Base-by-base conservation (phyloP, 805 yeast species). In the Starmerella sirachaensis region DNA sequence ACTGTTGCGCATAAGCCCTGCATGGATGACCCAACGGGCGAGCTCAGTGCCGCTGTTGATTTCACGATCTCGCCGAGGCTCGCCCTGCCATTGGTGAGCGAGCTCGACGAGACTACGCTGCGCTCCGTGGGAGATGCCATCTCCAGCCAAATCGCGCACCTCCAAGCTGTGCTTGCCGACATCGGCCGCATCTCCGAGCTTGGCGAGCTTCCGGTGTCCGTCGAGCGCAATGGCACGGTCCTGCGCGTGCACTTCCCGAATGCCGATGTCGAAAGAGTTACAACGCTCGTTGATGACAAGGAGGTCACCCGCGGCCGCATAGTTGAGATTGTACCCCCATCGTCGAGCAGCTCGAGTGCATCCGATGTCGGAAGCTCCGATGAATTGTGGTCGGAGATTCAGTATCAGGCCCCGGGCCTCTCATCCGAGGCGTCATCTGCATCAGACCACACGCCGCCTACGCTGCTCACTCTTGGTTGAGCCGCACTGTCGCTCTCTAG, bases 231-330 rank as follows among this genome's bases (percentile, higher is more conserved):
- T 26, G 54, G 59, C 10, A 59, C 64, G 21, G 57, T 56, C 37
- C 52, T 59, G 21, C 49, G 77, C 46, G 71, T 77, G 11, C 77
- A 71, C 53, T 81, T 83, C 60, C 84, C 88, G 23, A 80, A 78
- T 53, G 67, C 78, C 42, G 83, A 78, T 42, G 58, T 66, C 6
- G 61, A 55, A 5, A 73, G 73, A 47, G 70, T 80, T 48, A 78
- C 76, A 48, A 43, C 46, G 16, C 57, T 80, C 42, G 57, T 79
- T 42, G 53, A 64, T 27, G 91, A 79, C 30, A 63, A 71, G 42
- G 78, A 72, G 18, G 70, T 80, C 6, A 54, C 68, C 2, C 64
- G 69, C 9, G 86, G 85, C 2, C 57, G 66, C 18, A 73, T 78
- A 14, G 41, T 46, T 10, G 57, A 53, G 35, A 21, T 48, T 13